These are phyloP conservation scores for Chamaecyparis obtusa DNA, from an alignment of 75 land plant species.

Conservation along the genomic window DNA sequence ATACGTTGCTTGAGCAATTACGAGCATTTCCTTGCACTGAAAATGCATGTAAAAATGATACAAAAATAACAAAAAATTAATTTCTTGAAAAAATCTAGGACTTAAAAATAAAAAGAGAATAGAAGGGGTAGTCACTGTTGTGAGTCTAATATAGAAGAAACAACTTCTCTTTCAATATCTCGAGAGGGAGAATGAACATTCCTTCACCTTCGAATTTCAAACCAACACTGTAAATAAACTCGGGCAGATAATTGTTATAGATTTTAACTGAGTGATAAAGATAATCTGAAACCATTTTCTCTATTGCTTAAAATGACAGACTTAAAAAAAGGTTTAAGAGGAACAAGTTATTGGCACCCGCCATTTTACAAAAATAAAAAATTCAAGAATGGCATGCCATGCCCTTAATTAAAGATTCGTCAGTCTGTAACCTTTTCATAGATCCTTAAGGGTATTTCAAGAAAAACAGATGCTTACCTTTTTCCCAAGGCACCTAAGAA, in stretches of 20 bases:
- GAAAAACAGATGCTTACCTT: background rate
- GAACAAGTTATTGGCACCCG: background rate
- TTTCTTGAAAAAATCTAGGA: background rate
- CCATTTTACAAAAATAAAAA: background rate
- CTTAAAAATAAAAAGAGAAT: background rate
- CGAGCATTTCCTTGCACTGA: background rate
- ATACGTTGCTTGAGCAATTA: background rate
- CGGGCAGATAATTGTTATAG: background rate
- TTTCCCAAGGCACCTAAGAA: background rate
- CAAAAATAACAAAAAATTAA: background rate
- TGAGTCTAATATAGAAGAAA: background rate
- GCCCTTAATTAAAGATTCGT: background rate
- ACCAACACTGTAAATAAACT: background rate
- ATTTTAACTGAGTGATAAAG: background rate
- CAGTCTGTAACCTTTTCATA: background rate
- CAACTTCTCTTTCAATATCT: background rate
- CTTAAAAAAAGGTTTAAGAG: background rate
- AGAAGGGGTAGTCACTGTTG: background rate
- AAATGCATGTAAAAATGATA: background rate
- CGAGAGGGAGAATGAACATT: background rate
- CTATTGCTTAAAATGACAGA: background rate
- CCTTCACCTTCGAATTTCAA: background rate
- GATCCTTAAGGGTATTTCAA: background rate
- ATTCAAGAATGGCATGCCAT: background rate
- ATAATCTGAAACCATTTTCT: background rate